A percentile compares a stretch with the other conserved stretches of the same genome.
Conservation (phyloP, 148 eudicot genomes). For the Limonium bicolor region DNA sequence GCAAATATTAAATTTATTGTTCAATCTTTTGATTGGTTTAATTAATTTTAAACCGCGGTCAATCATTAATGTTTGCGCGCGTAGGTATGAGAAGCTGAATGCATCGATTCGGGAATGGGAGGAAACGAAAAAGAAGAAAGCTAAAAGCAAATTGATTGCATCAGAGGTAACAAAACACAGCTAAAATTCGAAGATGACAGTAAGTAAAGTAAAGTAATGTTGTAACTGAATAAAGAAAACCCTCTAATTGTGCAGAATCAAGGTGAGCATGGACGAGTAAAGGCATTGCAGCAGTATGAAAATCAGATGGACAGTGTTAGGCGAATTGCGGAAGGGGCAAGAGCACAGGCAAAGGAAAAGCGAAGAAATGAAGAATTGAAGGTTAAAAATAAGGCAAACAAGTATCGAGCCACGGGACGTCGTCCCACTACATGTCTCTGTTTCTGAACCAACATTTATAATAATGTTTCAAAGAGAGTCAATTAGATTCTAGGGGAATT, state of each 20-base stretch:
- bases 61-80: neutral
- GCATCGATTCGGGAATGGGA: conserved; percentile 63
- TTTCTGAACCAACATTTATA: conserved; percentile 16
- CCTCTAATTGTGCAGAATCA: conserved; percentile 35
- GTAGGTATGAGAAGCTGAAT: conserved; percentile 57
- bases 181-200: neutral
- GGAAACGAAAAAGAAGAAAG: conserved; percentile 55
- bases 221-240: neutral
- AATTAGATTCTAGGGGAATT: too few relatives aligned
- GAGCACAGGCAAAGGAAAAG: conserved; percentile 54
- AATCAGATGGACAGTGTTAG: conserved; percentile 36
- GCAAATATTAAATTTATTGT: neutral
- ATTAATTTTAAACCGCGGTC: neutral
- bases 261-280: conserved; percentile 28
- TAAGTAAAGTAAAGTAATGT: conserved; percentile 5
- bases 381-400: conserved; percentile 68
- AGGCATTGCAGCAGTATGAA: conserved; percentile 31
- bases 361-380: conserved; percentile 52
- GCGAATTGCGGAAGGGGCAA: conserved; percentile 60
- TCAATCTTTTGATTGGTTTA: neutral
- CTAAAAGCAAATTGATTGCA: conserved; percentile 29
- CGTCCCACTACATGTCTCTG: conserved; percentile 59
- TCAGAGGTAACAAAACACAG: conserved; percentile 58
- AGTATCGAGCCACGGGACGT: conserved; percentile 58
- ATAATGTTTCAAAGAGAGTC: neutral